Evolutionary conservation across 164 flowering plant genomes (phyloP).

Genomic region (Brasenia schreberi): DNA sequence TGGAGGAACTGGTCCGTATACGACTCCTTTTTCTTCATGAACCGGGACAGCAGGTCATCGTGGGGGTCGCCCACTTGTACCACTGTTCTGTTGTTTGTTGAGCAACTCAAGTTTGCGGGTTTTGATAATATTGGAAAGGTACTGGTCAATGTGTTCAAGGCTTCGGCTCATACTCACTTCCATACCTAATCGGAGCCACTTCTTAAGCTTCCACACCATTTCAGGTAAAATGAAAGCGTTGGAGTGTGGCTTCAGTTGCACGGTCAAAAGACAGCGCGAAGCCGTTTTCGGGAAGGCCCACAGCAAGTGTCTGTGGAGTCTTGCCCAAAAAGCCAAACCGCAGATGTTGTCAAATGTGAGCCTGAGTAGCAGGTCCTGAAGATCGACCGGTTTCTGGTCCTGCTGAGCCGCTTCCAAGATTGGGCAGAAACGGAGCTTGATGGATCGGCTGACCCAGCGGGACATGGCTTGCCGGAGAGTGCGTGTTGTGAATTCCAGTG

Average conservation of each 20-base stretch:
- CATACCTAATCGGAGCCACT: constrained; percentile 46
- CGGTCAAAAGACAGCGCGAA: constrained; percentile 52
- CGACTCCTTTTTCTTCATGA: constrained; percentile 29
- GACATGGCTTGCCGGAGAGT: constrained; percentile 65
- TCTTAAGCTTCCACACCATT: constrained; percentile 44
- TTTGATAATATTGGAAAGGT: constrained; percentile 32
- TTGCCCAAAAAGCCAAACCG: constrained; percentile 52
- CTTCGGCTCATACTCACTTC: constrained; percentile 35
- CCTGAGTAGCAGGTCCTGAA: constrained; percentile 49
- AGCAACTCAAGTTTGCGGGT: constrained; percentile 42
- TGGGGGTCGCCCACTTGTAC: constrained; percentile 9
- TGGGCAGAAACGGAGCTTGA: constrained; percentile 36
- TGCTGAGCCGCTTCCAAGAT: constrained; percentile 34
- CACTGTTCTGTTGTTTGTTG: constrained; percentile 8
- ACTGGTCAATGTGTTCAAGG: constrained; percentile 29
- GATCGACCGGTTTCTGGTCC: constrained; percentile 29
- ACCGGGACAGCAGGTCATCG: constrained; percentile 38
- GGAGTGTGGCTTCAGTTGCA: constrained; percentile 61
- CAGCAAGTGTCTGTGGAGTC: constrained; percentile 48
- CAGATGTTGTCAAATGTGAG: constrained; percentile 69
- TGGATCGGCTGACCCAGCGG: constrained; percentile 54
- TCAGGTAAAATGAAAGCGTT: constrained; percentile 49
- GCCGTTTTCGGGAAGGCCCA: constrained; percentile 42
- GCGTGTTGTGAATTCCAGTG: constrained; percentile 52
- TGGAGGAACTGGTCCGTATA: constrained; percentile 26